Percentiles rank a stretch among this genome's conserved stretches.
Conservation (phyloP, 345 rosid genomes). For the Salix purpurea region DNA sequence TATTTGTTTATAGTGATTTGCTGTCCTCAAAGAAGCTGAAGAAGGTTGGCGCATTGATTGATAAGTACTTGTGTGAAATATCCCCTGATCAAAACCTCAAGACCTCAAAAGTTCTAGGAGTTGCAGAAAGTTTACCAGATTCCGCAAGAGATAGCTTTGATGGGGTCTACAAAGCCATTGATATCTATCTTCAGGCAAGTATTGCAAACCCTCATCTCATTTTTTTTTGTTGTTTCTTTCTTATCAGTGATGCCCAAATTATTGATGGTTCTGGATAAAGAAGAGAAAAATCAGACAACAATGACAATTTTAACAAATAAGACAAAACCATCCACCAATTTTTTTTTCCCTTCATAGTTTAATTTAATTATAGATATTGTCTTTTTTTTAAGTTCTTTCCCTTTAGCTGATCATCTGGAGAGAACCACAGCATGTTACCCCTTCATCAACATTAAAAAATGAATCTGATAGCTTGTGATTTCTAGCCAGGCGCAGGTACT, state of each 20-base stretch:
- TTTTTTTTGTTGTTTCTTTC: neutral
- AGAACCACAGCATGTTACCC: neutral
- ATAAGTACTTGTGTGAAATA: conserved; percentile 62
- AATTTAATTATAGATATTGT: neutral
- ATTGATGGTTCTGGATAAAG: neutral
- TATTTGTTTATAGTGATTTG: conserved; percentile 33
- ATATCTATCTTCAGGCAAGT: conserved; percentile 68
- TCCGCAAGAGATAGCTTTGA: conserved; percentile 68
- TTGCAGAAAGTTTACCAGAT: conserved; percentile 73
- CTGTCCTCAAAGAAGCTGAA: conserved; percentile 25
- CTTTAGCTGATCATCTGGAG: neutral
- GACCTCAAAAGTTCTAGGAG: conserved; percentile 57
- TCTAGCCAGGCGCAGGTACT: neutral
- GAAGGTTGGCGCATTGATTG: conserved; percentile 53
- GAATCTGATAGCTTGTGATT: neutral
- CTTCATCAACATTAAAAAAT: neutral
- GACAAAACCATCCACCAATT: neutral
- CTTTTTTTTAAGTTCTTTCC: neutral
- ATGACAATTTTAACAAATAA: neutral
- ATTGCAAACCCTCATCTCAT: neutral
- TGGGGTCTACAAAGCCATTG: conserved; percentile 77
- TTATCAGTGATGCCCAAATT: neutral
- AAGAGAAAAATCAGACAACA: neutral
- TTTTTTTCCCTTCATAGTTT: too few species aligned
- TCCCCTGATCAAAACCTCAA: conserved; percentile 70